A percentile compares a stretch with the other conserved stretches of the same genome.
phyloP scores from a whole-genome alignment of 371 early-diverging fungal genomes.

The Mortierella sp. region DNA sequence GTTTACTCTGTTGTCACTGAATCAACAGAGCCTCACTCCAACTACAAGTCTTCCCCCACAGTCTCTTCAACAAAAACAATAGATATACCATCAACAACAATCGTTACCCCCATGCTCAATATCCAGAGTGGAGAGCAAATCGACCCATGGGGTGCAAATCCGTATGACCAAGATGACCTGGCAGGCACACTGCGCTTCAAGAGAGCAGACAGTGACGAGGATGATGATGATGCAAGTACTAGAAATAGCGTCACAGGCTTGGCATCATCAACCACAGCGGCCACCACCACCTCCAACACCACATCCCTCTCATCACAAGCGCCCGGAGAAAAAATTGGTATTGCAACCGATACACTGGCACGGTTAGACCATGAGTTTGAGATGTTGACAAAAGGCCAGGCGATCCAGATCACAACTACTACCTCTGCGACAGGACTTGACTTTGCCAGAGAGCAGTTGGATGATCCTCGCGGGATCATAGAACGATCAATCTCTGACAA shows the following conservation, averaged over 20 bases:
- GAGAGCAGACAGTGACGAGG: conserved; percentile 26
- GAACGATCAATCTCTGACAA: conserved; percentile 52
- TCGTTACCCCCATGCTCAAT: conserved; percentile 1
- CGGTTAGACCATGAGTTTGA: conserved; percentile 50
- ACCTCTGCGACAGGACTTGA: conserved; percentile 22
- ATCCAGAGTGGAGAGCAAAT: conserved; percentile 32
- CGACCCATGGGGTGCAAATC: conserved; percentile 50
- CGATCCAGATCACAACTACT: conserved; percentile 34
- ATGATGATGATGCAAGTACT: conserved; percentile 25
- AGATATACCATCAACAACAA: conserved; percentile 1
- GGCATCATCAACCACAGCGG: conserved; percentile 26
- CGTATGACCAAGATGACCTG: conserved; percentile 49
- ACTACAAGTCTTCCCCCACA: conserved; percentile 10
- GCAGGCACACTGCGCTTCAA: conserved; percentile 38
- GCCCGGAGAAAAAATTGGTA: neutral
- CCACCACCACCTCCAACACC: conserved; percentile 8
- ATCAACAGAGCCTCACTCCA: conserved; percentile 36
- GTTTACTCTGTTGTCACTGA: conserved; percentile 46
- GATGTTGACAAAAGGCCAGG: conserved; percentile 42
- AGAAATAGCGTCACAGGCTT: conserved; percentile 38
- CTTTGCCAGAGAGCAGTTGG: conserved; percentile 46
- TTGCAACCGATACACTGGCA: conserved; percentile 28
- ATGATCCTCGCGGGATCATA: conserved; percentile 47
- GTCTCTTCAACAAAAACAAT: neutral
- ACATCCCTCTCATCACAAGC: conserved; percentile 6